Evolutionary conservation across 257 asterid species (phyloP), one percentile per base, ranked within the genome.

Genomic region (Solanum virginianum): DNA sequence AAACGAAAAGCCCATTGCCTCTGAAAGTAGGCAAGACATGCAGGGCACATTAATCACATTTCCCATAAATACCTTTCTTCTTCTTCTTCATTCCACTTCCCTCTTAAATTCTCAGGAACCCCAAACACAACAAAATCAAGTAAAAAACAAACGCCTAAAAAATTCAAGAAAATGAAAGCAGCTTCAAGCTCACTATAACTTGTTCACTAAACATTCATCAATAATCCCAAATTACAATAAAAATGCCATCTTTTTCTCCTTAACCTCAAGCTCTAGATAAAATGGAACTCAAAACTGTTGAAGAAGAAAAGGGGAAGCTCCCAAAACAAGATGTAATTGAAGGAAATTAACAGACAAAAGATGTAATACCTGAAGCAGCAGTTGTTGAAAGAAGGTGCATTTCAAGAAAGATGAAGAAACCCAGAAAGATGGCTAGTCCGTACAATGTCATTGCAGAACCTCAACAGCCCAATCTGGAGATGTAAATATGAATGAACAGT

Each of bases 291-390:
- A 53, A 77, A 36, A 77, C 63, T 15, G 6, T 26, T 51, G 62
- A 51, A 26, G 6, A 79, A 79, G 18, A 79, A 79, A 77, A 51
- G 36, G 63, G 82, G 14, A 57, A 56, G 57, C 22, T 17, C n/a
- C 75, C 85, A 45, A 80, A 84, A 80, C 11, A 54, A 81, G 57
- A 81, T 22, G 55, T 65, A 56, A 49, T n/a, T 18, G 55, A 53
- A 80, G n/a, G 26, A 39, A 75, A n/a, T 53, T 20, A 12, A 0
- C 47, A 65, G 69, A 26, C 29, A 51, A 74, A 24, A 47, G 47
- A 53, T 17, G 13, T 15, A 86, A 87, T 82, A 94, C 97, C 97
- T 65, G 88, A 75, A 80, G 89, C 81, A 83, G 95, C 93, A 80
- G 88, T 88, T 91, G 92, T 57, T 13, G n/a, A 69, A 77, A 89